Base-by-base conservation (phyloP, 192 early-diverging fungal genomes). In the Coemansia biformis region DNA sequence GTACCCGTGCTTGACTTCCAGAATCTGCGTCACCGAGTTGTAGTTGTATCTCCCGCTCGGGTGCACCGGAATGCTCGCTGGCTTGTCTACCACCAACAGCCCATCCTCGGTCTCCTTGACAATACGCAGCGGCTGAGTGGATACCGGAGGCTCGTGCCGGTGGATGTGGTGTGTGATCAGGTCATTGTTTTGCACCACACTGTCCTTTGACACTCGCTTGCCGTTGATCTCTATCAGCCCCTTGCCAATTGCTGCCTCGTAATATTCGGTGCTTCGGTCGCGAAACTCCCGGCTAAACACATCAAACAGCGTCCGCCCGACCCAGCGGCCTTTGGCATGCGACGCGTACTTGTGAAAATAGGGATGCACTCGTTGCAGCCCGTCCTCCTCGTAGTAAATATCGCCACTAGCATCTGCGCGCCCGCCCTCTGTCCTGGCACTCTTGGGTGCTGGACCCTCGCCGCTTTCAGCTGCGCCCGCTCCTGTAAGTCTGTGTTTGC, bases 111-210 rank as follows among this genome's bases (percentile, higher is more conserved):
- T 57, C 13, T 73, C 40, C 22, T 67, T 37, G 0, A 96, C 80
- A 11, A 98, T 79, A 8, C 72, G 63, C 26, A 95, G 73, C 3
- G 75, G 43, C 18, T 71, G 36, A 13, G 75, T 77, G 14, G 85
- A 80, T 0, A 95, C 85, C 9, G 93, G 92, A 5, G 96, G 96
- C 66, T 98, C 96, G 63, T 98, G 96, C 0, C 96, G 83, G 71
- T 98, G 96, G 22, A 89, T 86, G 14, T 78, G 66, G 56, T 95
- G 92, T 6, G 75, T 77, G 30, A 98, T 75, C 7, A 90, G 45
- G 47, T 98, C 93, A 26, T 78, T 76, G 59, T 90, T 90, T 17
- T 81, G 68, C 33, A 96, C 57, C 3, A 84, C 53, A 8, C 87
- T 87, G 32, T 82, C 77, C 4, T 59, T 46, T 0, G 56, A 36